These are phyloP conservation scores for Porphyrellus cyaneotinctus DNA, from an alignment of 768 basidiomycete genomes.

Conservation along the genomic window DNA sequence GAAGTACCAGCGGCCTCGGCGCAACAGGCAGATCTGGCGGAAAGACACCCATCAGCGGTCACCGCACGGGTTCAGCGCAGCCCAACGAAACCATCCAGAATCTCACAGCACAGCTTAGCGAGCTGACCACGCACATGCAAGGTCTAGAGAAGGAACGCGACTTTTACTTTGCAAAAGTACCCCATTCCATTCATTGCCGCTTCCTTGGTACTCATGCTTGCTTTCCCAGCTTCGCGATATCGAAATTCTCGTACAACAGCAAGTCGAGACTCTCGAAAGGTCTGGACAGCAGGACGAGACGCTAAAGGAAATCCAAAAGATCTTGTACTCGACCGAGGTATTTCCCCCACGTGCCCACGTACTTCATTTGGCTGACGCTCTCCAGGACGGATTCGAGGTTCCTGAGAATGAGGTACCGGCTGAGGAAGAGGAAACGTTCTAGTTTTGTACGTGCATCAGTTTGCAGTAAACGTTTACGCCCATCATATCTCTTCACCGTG, in stretches of 20 bases:
- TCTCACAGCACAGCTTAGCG: conserved; percentile 74
- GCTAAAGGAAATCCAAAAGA: conserved; percentile 81
- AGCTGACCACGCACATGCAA: conserved; percentile 78
- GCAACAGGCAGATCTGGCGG: conserved; percentile 54
- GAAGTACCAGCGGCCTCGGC: conserved; percentile 37
- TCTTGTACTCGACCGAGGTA: conserved; percentile 94
- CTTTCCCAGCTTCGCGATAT: conserved; percentile 82
- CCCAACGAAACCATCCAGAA: conserved; percentile 63
- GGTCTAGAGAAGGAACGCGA: conserved; percentile 96
- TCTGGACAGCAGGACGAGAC: conserved; percentile 55
- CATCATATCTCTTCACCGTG: conserved; percentile 3
- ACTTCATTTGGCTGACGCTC: conserved; percentile 7
- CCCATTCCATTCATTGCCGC: conserved; percentile 13
- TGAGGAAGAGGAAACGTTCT: conserved; percentile 85
- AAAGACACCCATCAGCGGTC: conserved; percentile 67
- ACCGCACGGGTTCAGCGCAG: conserved; percentile 61
- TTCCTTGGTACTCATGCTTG: conserved; percentile 2
- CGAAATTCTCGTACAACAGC: conserved; percentile 87
- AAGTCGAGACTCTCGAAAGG: conserved; percentile 58
- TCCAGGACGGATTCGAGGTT: conserved; percentile 90
- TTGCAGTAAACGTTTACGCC: conserved; percentile 8
- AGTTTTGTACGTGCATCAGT: conserved; percentile 19
- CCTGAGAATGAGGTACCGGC: conserved; percentile 54
- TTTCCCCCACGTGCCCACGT: conserved; percentile 17
- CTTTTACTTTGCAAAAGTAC: conserved; percentile 97